A percentile compares a stretch with the other conserved stretches of the same genome.
These are phyloP conservation scores for Epichloe baconii DNA, from an alignment of 2,329 filamentous ascomycete genomes.

Conservation along the genomic window DNA sequence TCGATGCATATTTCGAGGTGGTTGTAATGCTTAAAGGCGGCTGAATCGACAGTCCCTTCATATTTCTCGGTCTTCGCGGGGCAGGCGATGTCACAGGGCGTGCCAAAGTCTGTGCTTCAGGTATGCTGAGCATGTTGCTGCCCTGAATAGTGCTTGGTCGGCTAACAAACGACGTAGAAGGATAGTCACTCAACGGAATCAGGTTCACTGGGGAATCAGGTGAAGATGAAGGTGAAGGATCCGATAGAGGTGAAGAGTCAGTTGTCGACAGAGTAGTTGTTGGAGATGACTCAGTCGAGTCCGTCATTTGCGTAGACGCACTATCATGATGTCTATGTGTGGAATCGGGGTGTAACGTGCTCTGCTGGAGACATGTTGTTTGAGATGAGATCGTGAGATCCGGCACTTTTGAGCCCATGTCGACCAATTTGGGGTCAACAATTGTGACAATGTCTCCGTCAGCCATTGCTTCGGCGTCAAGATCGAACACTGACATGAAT, in stretches of 20 bases:
- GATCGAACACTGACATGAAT: conserved; percentile 63
- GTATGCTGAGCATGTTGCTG: conserved; percentile 25
- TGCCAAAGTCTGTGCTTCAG: conserved; percentile 28
- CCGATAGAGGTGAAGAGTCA: conserved; percentile 80
- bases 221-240: conserved; percentile 82
- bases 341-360: conserved; percentile 30
- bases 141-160: conserved; percentile 20
- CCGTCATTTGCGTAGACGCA: conserved; percentile 64
- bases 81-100: conserved; percentile 56
- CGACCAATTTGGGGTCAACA: conserved; percentile 39
- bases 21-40: conserved; percentile 37
- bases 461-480: conserved; percentile 43
- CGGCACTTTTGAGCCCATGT: conserved; percentile 29
- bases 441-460: conserved; percentile 41
- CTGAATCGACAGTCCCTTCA: conserved; percentile 74
- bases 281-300: conserved; percentile 86
- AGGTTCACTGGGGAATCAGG: conserved; percentile 77
- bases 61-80: conserved; percentile 62
- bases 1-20: conserved; percentile 36
- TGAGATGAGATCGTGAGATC: conserved; percentile 23
- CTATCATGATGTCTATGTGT: conserved; percentile 62
- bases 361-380: conserved; percentile 25
- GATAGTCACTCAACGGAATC: conserved; percentile 56
- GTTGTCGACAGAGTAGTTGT: conserved; percentile 89
- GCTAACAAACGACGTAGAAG: conserved; percentile 43